Evolutionary conservation across 164 flowering plant genomes (phyloP).

Genomic region (Akebia trifoliata): DNA sequence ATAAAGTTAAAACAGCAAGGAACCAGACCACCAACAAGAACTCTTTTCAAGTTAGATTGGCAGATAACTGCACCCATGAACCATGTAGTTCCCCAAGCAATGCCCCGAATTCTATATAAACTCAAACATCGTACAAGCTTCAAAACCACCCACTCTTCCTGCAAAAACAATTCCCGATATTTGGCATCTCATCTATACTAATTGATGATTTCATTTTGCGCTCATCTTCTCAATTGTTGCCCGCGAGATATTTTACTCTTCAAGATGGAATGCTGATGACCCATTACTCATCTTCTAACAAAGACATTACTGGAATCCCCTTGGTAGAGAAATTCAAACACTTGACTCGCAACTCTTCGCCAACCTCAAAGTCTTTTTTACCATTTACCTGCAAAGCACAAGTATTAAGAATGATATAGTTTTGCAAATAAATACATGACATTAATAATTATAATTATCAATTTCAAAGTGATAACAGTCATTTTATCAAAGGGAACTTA

Average conservation of each 20-base stretch:
- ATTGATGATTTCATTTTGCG: background rate
- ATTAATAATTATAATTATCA: background rate
- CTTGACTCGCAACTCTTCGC: constrained; percentile 53
- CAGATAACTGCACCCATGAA: no score
- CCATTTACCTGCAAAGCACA: constrained; percentile 37
- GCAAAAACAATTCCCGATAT: constrained; percentile 8
- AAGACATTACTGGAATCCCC: constrained; percentile 72
- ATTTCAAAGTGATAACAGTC: no score
- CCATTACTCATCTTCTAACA: constrained; percentile 37
- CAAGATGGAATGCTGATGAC: background rate
- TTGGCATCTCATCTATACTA: background rate
- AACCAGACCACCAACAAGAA: no score
- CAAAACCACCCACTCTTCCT: background rate
- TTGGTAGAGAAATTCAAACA: constrained; percentile 70
- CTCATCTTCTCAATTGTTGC: background rate
- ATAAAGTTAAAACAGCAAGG: no score
- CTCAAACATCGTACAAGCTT: background rate
- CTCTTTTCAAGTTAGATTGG: no score
- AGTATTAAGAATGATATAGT: background rate
- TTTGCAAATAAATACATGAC: background rate
- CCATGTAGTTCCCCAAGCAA: no score
- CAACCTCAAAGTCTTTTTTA: constrained; percentile 44
- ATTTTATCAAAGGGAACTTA: no score
- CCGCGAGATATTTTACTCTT: background rate
- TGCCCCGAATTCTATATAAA: no score